Evolutionary conservation across 345 rosid genomes (phyloP).

Genomic region (Eucalyptus cladocalyx): DNA sequence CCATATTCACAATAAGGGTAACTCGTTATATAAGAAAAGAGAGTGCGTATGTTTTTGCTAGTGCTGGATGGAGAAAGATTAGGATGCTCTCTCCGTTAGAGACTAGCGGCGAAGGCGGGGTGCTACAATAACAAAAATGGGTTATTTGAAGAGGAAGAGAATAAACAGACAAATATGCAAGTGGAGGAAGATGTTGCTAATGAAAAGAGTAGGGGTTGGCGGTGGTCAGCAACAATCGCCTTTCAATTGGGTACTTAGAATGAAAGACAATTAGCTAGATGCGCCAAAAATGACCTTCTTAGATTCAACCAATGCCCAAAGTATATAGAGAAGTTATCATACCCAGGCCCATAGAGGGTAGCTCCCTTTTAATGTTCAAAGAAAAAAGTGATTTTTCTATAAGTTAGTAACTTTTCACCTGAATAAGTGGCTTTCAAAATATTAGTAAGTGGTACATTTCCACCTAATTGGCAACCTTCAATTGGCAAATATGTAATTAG

Average conservation of each 20-base stretch:
- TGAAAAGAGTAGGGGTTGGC: neutral
- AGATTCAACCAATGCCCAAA: neutral
- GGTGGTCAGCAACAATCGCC: neutral
- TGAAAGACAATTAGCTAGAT: neutral
- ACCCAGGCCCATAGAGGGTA: neutral
- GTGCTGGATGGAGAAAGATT: neutral
- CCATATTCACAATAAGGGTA: neutral
- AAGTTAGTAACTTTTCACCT: neutral
- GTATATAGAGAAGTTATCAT: neutral
- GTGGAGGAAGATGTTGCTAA: neutral
- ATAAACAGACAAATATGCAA: neutral
- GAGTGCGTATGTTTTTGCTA: neutral
- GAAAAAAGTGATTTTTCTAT: neutral
- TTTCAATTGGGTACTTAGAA: neutral
- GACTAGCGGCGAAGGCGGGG: fast-evolving
- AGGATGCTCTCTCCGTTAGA: neutral
- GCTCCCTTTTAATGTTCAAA: neutral
- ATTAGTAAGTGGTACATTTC: neutral
- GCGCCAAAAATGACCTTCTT: neutral
- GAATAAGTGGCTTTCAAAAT: neutral
- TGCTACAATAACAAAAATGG: neutral
- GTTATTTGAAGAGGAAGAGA: too few relatives aligned
- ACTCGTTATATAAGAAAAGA: neutral
- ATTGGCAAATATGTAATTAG: neutral
- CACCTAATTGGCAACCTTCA: neutral